Percentiles rank a stretch among this genome's conserved stretches.
Evolutionary conservation across 2,329 filamentous ascomycete species (phyloP).

Genomic region (Fusarium aywerte): DNA sequence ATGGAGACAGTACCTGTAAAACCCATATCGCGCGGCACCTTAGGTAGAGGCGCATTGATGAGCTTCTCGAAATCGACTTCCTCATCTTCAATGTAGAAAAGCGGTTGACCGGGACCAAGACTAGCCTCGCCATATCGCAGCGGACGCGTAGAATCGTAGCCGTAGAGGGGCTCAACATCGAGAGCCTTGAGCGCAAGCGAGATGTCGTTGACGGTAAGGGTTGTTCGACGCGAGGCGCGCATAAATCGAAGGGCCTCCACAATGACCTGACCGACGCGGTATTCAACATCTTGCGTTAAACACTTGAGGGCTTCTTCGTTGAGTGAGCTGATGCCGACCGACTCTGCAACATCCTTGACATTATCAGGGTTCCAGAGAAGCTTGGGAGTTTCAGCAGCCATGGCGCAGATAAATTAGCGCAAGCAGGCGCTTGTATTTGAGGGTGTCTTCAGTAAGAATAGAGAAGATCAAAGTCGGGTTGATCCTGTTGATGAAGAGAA

Average conservation of each 20-base stretch:
- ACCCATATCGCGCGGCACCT: slow-evolving; percentile 90
- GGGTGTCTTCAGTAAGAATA: not conserved
- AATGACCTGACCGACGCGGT: slow-evolving; percentile 90
- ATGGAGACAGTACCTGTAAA: slow-evolving; percentile 76
- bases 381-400: slow-evolving; percentile 57
- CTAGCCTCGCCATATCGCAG: slow-evolving; percentile 94
- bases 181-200: slow-evolving; percentile 85
- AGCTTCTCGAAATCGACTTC: slow-evolving; percentile 99
- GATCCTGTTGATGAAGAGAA: not conserved
- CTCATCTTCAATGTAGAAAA: slow-evolving; percentile 98
- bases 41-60: slow-evolving; percentile 94
- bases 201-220: slow-evolving; percentile 88
- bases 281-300: slow-evolving; percentile 94
- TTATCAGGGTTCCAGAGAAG: slow-evolving; percentile 96
- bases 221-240: slow-evolving; percentile 88
- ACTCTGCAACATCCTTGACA: slow-evolving; percentile 94
- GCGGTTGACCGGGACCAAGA: slow-evolving; percentile 88
- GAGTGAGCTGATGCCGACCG: slow-evolving; percentile 84
- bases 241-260: slow-evolving; percentile 96
- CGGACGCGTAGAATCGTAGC: slow-evolving; percentile 91
- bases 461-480: not conserved
- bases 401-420: slow-evolving; percentile 33
- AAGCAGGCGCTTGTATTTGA: not conserved
- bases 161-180: slow-evolving; percentile 94
- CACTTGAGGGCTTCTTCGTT: slow-evolving; percentile 88